phyloP scores from a whole-genome alignment of 306 rosid genomes.

The Begonia loranthoides region DNA sequence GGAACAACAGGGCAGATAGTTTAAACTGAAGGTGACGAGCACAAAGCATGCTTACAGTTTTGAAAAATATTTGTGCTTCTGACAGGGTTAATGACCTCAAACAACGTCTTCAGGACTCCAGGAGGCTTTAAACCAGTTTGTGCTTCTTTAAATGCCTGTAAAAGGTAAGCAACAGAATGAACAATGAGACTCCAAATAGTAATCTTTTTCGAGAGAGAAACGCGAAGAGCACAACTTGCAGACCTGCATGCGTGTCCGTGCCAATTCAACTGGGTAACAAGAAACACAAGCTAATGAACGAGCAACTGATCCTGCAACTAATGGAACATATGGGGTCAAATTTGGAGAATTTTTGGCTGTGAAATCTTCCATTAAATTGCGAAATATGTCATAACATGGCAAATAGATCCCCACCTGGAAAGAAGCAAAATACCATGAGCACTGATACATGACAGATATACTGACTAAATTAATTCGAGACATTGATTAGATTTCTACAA shows the following conservation, averaged over 20 bases:
- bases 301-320: constrained; percentile 83
- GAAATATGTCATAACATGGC: constrained; percentile 92
- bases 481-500: neutral
- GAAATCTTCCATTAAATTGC: constrained; percentile 59
- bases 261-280: constrained; percentile 84
- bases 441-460: constrained; percentile 2
- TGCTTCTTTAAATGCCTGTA: constrained; percentile 54
- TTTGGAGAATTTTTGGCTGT: constrained; percentile 46
- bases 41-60: constrained; percentile 25
- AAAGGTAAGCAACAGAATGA: constrained; percentile 3
- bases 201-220: neutral
- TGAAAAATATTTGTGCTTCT: constrained; percentile 31
- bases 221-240: neutral
- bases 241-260: constrained; percentile 99
- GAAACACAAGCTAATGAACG: constrained; percentile 86
- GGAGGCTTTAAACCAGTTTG: constrained; percentile 46
- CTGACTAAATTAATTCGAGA: neutral
- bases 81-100: constrained; percentile 43
- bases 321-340: constrained; percentile 73
- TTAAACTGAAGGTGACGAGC: too few species aligned
- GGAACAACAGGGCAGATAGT: too few species aligned
- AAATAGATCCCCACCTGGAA: constrained; percentile 88
- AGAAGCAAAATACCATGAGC: constrained; percentile 16
- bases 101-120: constrained; percentile 76
- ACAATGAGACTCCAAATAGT: constrained; percentile 4